Evolutionary conservation across 345 rosid species (phyloP), one percentile per base, ranked within the genome.

Genomic region (Brassica incana): DNA sequence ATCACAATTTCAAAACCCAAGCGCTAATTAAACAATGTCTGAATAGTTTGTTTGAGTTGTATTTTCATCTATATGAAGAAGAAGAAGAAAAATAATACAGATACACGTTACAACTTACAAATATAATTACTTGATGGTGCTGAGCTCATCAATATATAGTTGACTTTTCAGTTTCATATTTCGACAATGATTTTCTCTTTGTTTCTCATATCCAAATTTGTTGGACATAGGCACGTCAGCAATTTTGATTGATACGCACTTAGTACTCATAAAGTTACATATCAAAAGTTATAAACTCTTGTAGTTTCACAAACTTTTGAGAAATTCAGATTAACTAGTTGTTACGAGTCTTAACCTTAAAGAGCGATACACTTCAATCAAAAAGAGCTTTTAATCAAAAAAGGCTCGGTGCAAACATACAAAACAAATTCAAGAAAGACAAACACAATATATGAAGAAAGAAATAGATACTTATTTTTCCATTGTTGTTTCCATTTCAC

Each of bases 181-280:
- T 3, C 6, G 64, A 67, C 45, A 67, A 18, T 6, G 69, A 67
- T 45, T 33, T 67, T 32, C 6, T 73, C 59, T 60, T 9, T 60
- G 20, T 73, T 59, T 66, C 32, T 67, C 78, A 73, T 23, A 79
- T 79, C 78, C 82, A 73, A 73, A 79, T 64, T 59, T 67, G 58
- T 73, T 43, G 82, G 82, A 67, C 20, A 4, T 59, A 59, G 30
- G 33, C 65, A 67, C 78, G 69, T 73, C 74, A 27, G 56, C 62
- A 25, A 45, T 43, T 73, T 66, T 12, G 67, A 59, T 72, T 2
- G 68, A 78, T 71, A 11, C 65, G 65, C 54, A 25, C 75, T 4
- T 64, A 43, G 50, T 11, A 43, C 50, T 43, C n/a, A 43, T 43
- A 20, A 20, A 45, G 54, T 36, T 14, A 48, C 56, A 36, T 5